Evolutionary conservation across 129 eudicot genomes (phyloP), one percentile per base, ranked within the genome.

Genomic region (Daucus carota): DNA sequence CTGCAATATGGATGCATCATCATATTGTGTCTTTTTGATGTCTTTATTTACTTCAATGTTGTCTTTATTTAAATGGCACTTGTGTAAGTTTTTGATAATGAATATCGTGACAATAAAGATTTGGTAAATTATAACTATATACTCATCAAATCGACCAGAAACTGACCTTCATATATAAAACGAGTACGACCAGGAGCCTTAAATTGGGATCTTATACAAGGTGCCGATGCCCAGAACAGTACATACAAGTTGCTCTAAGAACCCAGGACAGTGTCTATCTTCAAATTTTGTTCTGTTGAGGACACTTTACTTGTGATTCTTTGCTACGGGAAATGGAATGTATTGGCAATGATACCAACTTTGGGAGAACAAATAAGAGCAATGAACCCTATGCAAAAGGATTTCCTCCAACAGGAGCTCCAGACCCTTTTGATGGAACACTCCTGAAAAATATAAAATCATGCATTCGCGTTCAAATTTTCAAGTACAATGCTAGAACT

Each of bases 381-480:
- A 10, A 50, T 20, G n/a, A 67, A 22, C 18, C 52, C 84, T 87
- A 92, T 44, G 91, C 97, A 83, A 92, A 92, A 2, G 97, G 97
- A 81, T 92, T 92, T 75, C 97, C 93, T 72, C 97, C 91, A 45
- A 88, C 44, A 41, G 97, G 81, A 67, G 92, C 96, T 52, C 86
- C 93, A 31, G 90, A 86, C 52, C 89, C 98, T 41, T 85, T 88
- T 13, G 87, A 75, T 71, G 81, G 84, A 82, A 90, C 81, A 46
- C 84, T 88, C 88, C 98, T 92, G 86, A 82, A 86, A 84, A 81
- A 80, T 47, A 28, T 45, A 44, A 20, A 67, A 15, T 38, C 68
- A 59, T 60, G 20, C 68, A 31, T 67, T 47, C 36, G 38, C 32
- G 0, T 5, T 48, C 24, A 20, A 18, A 48, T 48, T 18, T 48